phyloP scores from a whole-genome alignment of 2,329 filamentous ascomycete species.

The Ascochyta koolunga region DNA sequence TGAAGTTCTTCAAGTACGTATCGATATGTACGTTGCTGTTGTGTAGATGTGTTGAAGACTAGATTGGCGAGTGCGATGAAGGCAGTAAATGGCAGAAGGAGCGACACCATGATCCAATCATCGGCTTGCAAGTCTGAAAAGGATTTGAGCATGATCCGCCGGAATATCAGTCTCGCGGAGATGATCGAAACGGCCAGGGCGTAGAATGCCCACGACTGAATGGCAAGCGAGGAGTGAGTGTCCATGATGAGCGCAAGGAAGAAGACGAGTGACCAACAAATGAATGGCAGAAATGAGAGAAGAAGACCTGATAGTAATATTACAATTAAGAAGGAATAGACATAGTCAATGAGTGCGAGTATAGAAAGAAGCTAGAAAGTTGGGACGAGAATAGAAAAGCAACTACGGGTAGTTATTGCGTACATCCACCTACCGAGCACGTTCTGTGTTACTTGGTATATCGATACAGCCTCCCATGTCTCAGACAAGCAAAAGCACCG shows the following conservation, averaged over 20 bases:
- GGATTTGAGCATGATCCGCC: constrained; percentile 30
- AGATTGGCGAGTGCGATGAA: constrained; percentile 25
- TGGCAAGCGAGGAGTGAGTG: constrained; percentile 16
- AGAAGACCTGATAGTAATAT: neutral
- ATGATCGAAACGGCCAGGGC: constrained; percentile 29
- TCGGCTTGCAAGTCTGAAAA: constrained; percentile 32
- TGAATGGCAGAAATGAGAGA: no score
- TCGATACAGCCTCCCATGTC: constrained; percentile 3
- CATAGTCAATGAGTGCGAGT: neutral
- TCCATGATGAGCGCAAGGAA: constrained; percentile 3
- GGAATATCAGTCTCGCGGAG: constrained; percentile 28
- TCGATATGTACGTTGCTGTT: constrained; percentile 21
- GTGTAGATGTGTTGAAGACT: neutral
- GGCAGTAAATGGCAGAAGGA: constrained; percentile 31
- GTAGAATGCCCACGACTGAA: constrained; percentile 36
- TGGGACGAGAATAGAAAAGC: neutral
- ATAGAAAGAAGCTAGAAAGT: neutral
- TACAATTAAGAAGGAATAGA: neutral
- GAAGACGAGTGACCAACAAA: neutral
- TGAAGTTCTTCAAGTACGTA: constrained; percentile 37
- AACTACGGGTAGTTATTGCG: constrained; percentile 2
- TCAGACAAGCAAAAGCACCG: constrained; percentile 4
- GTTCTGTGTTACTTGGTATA: constrained; percentile 15
- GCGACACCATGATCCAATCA: constrained; percentile 37
- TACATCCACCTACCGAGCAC: neutral